Evolutionary conservation across 306 rosid genomes (phyloP).

Genomic region (Abrus pulchellus): DNA sequence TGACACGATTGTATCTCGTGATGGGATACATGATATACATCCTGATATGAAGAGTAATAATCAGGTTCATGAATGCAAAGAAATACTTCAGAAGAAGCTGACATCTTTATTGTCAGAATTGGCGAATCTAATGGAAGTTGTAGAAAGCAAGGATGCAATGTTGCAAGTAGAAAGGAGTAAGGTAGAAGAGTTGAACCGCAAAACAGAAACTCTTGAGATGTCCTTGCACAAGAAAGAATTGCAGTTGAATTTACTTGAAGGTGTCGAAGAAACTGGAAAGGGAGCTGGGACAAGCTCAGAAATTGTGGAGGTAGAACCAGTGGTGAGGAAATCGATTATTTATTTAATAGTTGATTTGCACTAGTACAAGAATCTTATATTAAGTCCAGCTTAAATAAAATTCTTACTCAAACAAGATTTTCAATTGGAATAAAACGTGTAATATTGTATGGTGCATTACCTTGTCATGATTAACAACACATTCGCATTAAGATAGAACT

Average conservation of each 20-base stretch:
- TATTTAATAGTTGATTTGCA: slow-evolving; percentile 18
- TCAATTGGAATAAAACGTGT: slow-evolving; percentile 30
- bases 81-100: slow-evolving; percentile 73
- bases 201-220: slow-evolving; percentile 68
- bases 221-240: slow-evolving; percentile 78
- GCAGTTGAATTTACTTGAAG: slow-evolving; percentile 82
- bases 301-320: slow-evolving; percentile 85
- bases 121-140: slow-evolving; percentile 64
- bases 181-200: slow-evolving; percentile 70
- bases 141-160: slow-evolving; percentile 73
- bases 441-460: slow-evolving; percentile 1
- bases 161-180: slow-evolving; percentile 81
- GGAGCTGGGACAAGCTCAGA: slow-evolving; percentile 67
- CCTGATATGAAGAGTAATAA: slow-evolving; percentile 58
- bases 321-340: slow-evolving; percentile 66
- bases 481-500: slow-evolving; percentile 4
- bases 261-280: slow-evolving; percentile 69
- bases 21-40: slow-evolving; percentile 61
- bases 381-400: slow-evolving; percentile 26
- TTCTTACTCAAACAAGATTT: slow-evolving; percentile 20
- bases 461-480: slow-evolving; percentile 17
- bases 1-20: slow-evolving; percentile 62
- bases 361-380: slow-evolving; percentile 17
- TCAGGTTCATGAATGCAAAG: slow-evolving; percentile 69
- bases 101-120: slow-evolving; percentile 68